Evolutionary conservation across 2,329 filamentous ascomycete species (phyloP), one percentile per base, ranked within the genome.

Genomic region (Xylaria sp.): DNA sequence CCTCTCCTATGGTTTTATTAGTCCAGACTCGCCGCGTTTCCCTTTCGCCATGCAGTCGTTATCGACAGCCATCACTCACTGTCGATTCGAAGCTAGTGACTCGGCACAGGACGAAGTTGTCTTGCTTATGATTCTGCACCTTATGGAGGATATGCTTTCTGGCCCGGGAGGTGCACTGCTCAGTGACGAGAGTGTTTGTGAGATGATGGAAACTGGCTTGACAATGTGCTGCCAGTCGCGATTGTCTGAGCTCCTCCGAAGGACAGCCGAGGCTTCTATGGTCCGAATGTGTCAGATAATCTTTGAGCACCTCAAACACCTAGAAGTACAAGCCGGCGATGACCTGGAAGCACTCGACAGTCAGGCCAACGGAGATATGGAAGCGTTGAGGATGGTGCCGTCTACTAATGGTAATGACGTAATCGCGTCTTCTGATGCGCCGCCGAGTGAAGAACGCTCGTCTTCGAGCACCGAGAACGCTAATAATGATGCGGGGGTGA

Each of bases 221-320:
- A 97, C 94, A 77, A 98, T 99, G 84, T 99, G 96, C 83, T 99
- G 95, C 71, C 94, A 98, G 77, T 89, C 93, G 64, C 89, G 95
- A 64, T 90, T 98, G 69, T 97, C 94, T 10, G 94, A 97, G 75
- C 90, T 98, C 4, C 83, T 99, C 63, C 89, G 95, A 71, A 88
- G 94, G 71, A 97, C 94, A 23, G 96, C 96, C 1, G 96, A 99
- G 81, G 96, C 97, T 77, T 92, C 94, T 63, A 97, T 99, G 94
- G 93, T 98, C 54, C 93, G 93, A 73, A 99, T 99, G 96, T 98
- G 96, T 78, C 96, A 99, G 81, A 94, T 97, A 73, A 97, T 99
- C 75, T 99, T 99, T 78, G 92, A 94, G 80, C 90, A 97, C 68
- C 83, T 99, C 61, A 97, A 97, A 79, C 90, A 94, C 72, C 83